Evolutionary conservation across 176 grass and related monocot species (phyloP).

Genomic region (Zoysia japonica): DNA sequence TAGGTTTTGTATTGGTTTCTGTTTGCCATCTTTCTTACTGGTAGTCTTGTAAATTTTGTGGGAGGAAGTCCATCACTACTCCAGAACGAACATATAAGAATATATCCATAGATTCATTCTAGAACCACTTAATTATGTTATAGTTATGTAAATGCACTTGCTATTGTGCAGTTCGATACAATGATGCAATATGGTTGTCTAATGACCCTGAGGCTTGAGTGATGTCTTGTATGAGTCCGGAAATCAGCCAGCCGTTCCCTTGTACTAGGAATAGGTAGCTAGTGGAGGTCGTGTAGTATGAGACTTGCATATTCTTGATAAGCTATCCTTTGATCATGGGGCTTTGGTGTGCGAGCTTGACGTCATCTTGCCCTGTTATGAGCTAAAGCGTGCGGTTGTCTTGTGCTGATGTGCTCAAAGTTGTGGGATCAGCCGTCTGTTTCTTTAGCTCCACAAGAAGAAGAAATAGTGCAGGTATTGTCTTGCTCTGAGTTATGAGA

Average conservation of each 20-base stretch:
- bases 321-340: neutral
- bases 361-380: slow-evolving; percentile 4
- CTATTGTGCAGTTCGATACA: neutral
- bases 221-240: neutral
- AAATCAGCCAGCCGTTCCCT: slow-evolving; percentile 37
- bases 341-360: neutral
- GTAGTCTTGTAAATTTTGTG: neutral
- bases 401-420: neutral
- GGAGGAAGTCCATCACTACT: neutral
- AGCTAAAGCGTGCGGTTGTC: neutral
- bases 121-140: neutral
- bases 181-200: neutral
- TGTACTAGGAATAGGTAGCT: neutral
- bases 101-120: neutral
- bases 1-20: neutral
- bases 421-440: neutral
- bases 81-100: neutral
- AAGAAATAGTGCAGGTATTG: neutral
- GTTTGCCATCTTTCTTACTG: neutral
- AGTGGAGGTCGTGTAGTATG: neutral
- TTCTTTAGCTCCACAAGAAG: neutral
- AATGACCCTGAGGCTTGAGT: neutral
- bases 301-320: neutral
- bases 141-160: neutral
- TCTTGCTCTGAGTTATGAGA: neutral